phyloP scores from a whole-genome alignment of 768 basidiomycete species.

The Trametes villosa region DNA sequence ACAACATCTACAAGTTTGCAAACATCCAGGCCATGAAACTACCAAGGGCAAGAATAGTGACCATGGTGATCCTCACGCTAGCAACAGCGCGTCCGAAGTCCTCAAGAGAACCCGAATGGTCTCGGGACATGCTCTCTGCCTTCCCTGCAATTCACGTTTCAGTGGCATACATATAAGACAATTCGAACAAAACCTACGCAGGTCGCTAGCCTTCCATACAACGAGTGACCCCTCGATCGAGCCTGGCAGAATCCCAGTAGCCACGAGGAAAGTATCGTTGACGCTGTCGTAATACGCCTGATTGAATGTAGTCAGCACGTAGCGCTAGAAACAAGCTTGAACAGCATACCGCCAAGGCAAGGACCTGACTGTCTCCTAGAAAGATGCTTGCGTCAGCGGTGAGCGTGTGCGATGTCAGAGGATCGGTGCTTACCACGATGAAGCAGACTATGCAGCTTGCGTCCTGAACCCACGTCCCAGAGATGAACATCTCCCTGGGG shows the following conservation, averaged over 20 bases:
- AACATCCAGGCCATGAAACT: no score
- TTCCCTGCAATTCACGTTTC: no score
- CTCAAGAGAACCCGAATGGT: no score
- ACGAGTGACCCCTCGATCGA: not conserved
- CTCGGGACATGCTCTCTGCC: no score
- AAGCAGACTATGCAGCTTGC: slow-evolving; percentile 4
- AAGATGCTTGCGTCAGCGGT: not conserved
- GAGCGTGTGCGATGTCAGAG: not conserved
- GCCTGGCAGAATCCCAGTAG: not conserved
- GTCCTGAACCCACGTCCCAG: slow-evolving; percentile 3
- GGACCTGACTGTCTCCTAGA: not conserved
- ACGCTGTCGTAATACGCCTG: slow-evolving; percentile 2
- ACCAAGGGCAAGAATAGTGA: no score
- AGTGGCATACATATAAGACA: no score
- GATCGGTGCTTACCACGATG: not conserved
- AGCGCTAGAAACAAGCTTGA: no score
- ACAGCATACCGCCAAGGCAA: not conserved
- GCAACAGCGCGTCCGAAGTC: no score
- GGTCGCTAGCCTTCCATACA: not conserved
- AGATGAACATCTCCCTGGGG: slow-evolving; percentile 1
- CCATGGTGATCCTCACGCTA: no score
- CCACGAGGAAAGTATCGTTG: not conserved
- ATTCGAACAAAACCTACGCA: not conserved
- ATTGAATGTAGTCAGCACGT: not conserved
- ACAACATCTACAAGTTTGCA: no score